Base-by-base conservation (phyloP, 345 rosid species). In the Anastatica hierochuntica region DNA sequence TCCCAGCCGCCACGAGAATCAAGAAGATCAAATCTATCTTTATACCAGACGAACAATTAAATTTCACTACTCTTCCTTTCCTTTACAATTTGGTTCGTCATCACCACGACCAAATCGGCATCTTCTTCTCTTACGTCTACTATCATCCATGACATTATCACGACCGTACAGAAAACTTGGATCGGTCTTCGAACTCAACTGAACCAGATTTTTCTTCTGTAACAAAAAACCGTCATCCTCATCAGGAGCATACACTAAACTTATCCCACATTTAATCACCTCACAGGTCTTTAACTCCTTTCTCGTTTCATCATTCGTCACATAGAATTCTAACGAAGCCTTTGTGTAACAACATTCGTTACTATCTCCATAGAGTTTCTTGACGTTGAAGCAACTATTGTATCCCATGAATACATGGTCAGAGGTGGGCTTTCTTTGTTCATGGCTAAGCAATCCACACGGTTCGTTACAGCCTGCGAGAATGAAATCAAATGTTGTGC, bases 341-440 rank as follows among this genome's bases (percentile, higher is more conserved):
- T 61, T 53, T 29, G 71, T 58, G 49, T 66, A 59, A 47, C 59
- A 50, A n/a, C 66, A 66, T 0, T 24, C 31, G 55, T 39, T 43
- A 37, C 48, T 30, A 49, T 29, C 33, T 29, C 33, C 33, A 2
- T 29, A 9, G 5, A 29, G 33, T 52, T 40, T 47, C 34, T 53
- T 48, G 10, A 61, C 46, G 31, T 55, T 45, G 39, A 47, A 68
- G 13, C 65, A 54, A 47, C 58, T 56, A 13, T 56, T 56, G 41
- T 64, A 56, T 49, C 69, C 63, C 58, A 56, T 49, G 45, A 61
- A 60, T 4, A 60, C 51, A n/a, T 68, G 67, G 45, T 68, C 68
- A 29, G 58, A 53, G 5, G 13, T 49, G 14, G 61, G 41, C 14
- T 34, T 54, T 49, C 47, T 68, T 34, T 43, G 53, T 55, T 61